These are phyloP conservation scores for Talaromyces islandicus DNA, from an alignment of 2,329 filamentous ascomycete genomes.

Conservation along the genomic window DNA sequence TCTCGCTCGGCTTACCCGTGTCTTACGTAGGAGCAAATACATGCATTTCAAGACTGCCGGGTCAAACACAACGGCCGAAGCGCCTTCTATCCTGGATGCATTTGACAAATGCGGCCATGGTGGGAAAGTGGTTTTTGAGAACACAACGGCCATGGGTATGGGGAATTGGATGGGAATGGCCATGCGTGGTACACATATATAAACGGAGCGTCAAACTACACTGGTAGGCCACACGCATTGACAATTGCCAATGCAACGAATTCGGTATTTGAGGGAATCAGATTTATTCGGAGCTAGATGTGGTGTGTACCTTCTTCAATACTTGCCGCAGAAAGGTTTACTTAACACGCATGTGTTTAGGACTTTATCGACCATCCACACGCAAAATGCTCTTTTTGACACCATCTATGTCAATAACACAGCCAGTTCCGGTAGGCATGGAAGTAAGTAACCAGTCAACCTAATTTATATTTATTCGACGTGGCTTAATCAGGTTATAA, in stretches of 20 bases:
- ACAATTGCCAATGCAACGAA: conserved; percentile 15
- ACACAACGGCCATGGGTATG: conserved; percentile 46
- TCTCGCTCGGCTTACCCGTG: neutral
- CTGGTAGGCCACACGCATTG: conserved; percentile 22
- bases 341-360: conserved; percentile 1
- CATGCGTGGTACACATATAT: conserved; percentile 37
- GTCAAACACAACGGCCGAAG: conserved; percentile 37
- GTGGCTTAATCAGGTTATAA: conserved; percentile 2
- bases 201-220: conserved; percentile 22
- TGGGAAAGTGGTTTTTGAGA: conserved; percentile 47
- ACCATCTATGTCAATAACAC: conserved; percentile 50
- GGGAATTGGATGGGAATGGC: conserved; percentile 42
- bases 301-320: conserved; percentile 32
- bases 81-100: conserved; percentile 46
- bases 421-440: neutral
- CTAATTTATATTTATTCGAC: neutral
- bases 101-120: conserved; percentile 46
- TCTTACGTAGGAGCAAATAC: neutral
- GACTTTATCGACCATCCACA: conserved; percentile 50
- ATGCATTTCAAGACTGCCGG: conserved; percentile 14
- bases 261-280: conserved; percentile 14
- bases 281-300: conserved; percentile 51
- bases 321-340: neutral
- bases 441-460: neutral
- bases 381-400: conserved; percentile 42